These are phyloP conservation scores for Carex kokanica DNA, from an alignment of 176 grass and related monocot genomes.

Conservation along the genomic window DNA sequence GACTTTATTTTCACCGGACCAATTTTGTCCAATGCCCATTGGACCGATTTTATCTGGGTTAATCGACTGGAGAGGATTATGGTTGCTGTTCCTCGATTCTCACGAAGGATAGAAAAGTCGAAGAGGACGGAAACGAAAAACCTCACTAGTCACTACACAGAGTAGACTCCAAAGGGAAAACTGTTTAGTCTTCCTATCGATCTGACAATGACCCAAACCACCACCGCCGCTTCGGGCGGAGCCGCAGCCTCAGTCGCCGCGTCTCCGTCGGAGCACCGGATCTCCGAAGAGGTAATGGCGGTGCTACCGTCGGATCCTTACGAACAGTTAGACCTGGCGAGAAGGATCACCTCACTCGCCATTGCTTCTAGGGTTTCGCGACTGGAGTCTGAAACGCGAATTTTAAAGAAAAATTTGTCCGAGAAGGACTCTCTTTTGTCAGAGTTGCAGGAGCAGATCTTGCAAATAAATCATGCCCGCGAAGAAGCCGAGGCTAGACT, in stretches of 20 bases:
- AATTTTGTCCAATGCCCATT: too few relatives aligned
- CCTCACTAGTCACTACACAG: not conserved
- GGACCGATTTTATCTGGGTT: not conserved
- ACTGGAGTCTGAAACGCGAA: constrained; percentile 61
- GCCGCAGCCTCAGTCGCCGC: not conserved
- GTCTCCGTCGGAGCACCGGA: constrained; percentile 6
- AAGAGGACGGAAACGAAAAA: not conserved
- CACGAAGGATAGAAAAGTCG: not conserved
- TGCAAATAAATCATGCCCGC: constrained; percentile 45
- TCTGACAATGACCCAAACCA: constrained; percentile 39
- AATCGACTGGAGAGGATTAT: constrained; percentile 26
- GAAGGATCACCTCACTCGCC: constrained; percentile 79
- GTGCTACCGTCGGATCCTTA: constrained; percentile 84
- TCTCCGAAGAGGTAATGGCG: constrained; percentile 75
- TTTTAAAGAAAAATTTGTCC: constrained; percentile 49
- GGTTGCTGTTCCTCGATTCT: constrained; percentile 34
- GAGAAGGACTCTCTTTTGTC: constrained; percentile 65
- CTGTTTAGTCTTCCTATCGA: not conserved
- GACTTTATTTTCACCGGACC: too few relatives aligned
- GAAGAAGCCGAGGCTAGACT: constrained; percentile 56
- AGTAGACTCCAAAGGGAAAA: not conserved
- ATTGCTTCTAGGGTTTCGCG: constrained; percentile 62
- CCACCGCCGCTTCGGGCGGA: not conserved
- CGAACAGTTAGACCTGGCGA: constrained; percentile 89
- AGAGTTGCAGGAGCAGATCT: constrained; percentile 56